phyloP scores from a whole-genome alignment of 129 eudicot species.

The Tanacetum coccineum region DNA sequence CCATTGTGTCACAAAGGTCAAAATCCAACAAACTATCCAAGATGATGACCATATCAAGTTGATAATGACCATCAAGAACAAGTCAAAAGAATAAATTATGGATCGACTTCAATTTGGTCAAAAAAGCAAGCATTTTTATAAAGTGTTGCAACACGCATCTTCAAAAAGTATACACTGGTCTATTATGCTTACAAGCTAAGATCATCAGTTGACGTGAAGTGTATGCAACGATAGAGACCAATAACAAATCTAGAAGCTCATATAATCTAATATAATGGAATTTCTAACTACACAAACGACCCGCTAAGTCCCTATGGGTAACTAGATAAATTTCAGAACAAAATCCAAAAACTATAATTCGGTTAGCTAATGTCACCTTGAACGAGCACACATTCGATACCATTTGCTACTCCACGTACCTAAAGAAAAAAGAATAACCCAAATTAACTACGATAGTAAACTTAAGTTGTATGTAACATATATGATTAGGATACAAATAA shows the following conservation, averaged over 20 bases:
- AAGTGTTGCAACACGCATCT: no score
- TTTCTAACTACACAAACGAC: background rate
- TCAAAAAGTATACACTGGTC: no score
- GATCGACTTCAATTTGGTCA: background rate
- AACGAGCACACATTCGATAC: background rate
- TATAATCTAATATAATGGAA: background rate
- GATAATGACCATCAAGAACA: background rate
- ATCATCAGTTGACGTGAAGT: background rate
- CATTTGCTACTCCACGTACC: background rate
- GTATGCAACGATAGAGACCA: conserved; percentile 3
- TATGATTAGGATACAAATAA: background rate
- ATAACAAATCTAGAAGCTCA: background rate
- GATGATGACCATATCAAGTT: conserved; percentile 1
- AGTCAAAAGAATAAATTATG: background rate
- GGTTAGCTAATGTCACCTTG: background rate
- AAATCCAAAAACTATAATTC: background rate
- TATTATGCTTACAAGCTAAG: background rate
- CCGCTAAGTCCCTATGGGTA: no score
- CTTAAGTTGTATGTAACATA: background rate
- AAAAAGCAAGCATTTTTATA: no score
- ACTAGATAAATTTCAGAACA: no score
- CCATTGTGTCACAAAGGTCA: background rate
- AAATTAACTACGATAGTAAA: background rate
- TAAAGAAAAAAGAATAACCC: background rate
- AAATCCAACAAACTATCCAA: conserved; percentile 3